Evolutionary conservation across 805 yeast species (phyloP), one percentile per base, ranked within the genome.

Genomic region (Candida krabiensis): DNA sequence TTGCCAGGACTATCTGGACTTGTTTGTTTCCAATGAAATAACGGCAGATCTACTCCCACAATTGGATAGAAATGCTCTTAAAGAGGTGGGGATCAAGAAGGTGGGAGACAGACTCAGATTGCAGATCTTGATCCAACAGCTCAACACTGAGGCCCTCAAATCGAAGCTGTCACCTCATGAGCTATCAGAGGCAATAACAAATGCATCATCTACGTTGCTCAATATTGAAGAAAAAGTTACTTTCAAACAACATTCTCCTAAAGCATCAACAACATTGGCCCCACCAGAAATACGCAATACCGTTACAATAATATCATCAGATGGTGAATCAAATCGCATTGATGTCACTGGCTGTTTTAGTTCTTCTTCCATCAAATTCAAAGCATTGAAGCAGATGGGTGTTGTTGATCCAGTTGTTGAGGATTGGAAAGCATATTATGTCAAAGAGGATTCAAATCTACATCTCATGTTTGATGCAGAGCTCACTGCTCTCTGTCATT

Each of bases 41-140:
- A 70, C 79, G 0, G 64, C 69, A 16, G 85, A 79, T 36, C 61
- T 83, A 5, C 48, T 83, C 6, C 64, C 77, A 4, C 83, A 79
- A 42, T 63, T 81, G 30, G 96, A 86, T 52, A 69, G 73, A 29
- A 68, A 63, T 5, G 76, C 88, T 1, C 70, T 91, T 39, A 75
- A 72, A 33, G 93, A 83, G 40, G 56, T 93, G 9, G 96, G 96
- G 0, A 61, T 91, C 9, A 46, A 52, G n/a, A 83, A 78, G 47
- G 76, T 91, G 12, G 97, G 98, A 1, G 98, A 93, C 58, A 67
- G 96, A 19, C 67, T 91, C 15, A 68, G 83, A 19, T 61, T 91
- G 9, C 77, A 82, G 51, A 66, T 77, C 12, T 80, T 83, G 15
- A 69, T 86, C 3, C 66, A 73, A 21, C 58, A 66, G 28, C 50